A percentile compares a stretch with the other conserved stretches of the same genome.
Conservation (phyloP, 305 asterid species). For the Andrographis paniculata region DNA sequence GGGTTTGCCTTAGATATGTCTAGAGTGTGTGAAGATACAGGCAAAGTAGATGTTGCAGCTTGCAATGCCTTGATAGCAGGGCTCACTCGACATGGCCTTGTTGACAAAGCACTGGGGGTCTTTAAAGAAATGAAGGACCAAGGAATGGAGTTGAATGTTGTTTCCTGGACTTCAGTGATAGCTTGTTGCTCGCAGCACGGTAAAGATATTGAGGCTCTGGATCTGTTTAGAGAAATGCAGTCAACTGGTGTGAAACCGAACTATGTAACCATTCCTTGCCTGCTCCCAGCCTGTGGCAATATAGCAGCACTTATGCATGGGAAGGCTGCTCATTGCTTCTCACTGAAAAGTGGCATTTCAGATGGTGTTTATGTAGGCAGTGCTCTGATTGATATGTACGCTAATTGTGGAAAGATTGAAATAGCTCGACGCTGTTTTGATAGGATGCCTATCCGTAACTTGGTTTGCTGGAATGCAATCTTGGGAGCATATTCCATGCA, state of each 20-base stretch:
- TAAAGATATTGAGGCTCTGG: slow-evolving; percentile 71
- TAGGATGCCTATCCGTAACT: slow-evolving; percentile 45
- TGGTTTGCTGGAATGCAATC: slow-evolving; percentile 87
- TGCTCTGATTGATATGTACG: slow-evolving; percentile 85
- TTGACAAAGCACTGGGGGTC: slow-evolving; percentile 47
- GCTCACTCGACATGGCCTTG: slow-evolving; percentile 64
- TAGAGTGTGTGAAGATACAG: slow-evolving; percentile 46
- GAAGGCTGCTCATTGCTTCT: slow-evolving; percentile 75
- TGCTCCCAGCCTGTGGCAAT: slow-evolving; percentile 94
- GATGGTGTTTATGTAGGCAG: slow-evolving; percentile 66
- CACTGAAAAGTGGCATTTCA: slow-evolving; percentile 42
- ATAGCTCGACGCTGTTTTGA: slow-evolving; percentile 52
- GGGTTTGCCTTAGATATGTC: slow-evolving; percentile 43
- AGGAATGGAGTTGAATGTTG: slow-evolving; percentile 63
- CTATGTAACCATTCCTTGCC: slow-evolving; percentile 63
- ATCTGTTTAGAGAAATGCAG: slow-evolving; percentile 81
- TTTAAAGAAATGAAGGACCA: slow-evolving; percentile 37
- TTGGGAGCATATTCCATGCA: slow-evolving; percentile 86
- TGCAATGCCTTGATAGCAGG: slow-evolving; percentile 78
- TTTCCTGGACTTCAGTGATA: slow-evolving; percentile 89
- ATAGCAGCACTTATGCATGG: slow-evolving; percentile 81
- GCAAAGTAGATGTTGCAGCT: slow-evolving; percentile 46
- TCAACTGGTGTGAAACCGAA: slow-evolving; percentile 61
- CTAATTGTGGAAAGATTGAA: slow-evolving; percentile 77
- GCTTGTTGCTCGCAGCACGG: slow-evolving; percentile 90